Evolutionary conservation across 2,329 filamentous ascomycete genomes (phyloP), one percentile per base, ranked within the genome.

Genomic region (Botrytis galanthina): DNA sequence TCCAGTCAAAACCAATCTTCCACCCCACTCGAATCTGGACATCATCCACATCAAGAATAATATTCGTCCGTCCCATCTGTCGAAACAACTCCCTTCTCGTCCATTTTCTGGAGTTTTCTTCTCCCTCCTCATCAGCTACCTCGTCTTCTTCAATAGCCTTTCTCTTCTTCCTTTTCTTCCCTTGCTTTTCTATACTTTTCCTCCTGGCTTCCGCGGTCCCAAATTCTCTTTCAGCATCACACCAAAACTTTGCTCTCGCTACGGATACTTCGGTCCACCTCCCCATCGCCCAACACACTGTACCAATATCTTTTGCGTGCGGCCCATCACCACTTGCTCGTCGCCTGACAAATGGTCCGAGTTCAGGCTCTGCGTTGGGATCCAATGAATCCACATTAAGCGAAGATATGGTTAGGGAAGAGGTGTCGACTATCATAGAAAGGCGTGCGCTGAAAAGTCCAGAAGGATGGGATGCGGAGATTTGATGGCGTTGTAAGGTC

Each of bases 1-100:
- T 91, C 91, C 91, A 93, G 80, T 93, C 91, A 78, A 93, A 92
- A 2, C 82, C 81, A 61, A 92, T 89, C 64, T 81, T 83, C 91
- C 91, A 93, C 73, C 86, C 84, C 1, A 93, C 82, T 39, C 88
- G 81, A 72, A 82, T 77, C 75, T 80, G 78, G 20, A 78, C 78
- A 6, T 77, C 75, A 14, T 77, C 73, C n/a, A 70, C 75, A 1
- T 57, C 71, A 26, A 85, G 78, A 9, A 87, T 75, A 72, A 80
- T 77, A 61, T 82, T 81, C n/a, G 85, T 86, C 62, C 85, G 84
- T 3, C 87, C 88, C 78, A 91, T 83, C 60, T 87, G 85, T 0
- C 85, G 84, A 1, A 89, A 79, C 18, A 93, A 74, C 9, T 89
- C 85, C 0, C 81, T 83, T 51, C 83, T 83, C 8, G 81, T 81